These are phyloP conservation scores for Calocybe gambosa DNA, from an alignment of 1,284 basidiomycete species.

Conservation along the genomic window DNA sequence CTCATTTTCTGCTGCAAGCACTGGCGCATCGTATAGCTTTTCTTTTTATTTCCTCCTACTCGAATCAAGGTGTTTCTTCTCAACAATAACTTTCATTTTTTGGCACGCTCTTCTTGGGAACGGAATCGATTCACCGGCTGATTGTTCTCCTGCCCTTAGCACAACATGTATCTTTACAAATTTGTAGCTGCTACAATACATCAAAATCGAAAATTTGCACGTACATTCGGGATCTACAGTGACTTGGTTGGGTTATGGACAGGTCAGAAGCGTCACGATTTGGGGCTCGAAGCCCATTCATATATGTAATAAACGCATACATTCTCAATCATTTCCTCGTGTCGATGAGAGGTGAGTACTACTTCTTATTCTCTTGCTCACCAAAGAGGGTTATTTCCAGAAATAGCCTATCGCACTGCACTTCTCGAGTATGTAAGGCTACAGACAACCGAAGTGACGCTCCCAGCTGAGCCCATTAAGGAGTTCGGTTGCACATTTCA, in stretches of 20 bases:
- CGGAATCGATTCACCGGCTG: too few relatives aligned
- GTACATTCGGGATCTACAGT: too few relatives aligned
- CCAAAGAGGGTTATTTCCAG: neutral
- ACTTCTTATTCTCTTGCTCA: neutral
- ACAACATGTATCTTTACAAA: too few relatives aligned
- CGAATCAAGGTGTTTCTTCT: too few relatives aligned
- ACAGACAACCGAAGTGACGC: neutral
- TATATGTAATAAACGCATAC: neutral
- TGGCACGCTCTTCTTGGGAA: neutral
- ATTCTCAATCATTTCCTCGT: neutral
- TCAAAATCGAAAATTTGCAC: too few relatives aligned
- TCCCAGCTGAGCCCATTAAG: neutral
- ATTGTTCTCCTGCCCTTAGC: too few relatives aligned
- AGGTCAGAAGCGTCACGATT: neutral
- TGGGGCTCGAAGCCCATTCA: neutral
- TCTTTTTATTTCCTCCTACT: too few relatives aligned
- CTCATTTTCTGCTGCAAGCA: too few relatives aligned
- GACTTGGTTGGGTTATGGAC: neutral
- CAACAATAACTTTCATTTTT: neutral
- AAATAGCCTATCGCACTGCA: neutral
- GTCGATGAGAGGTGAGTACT: neutral
- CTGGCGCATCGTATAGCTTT: neutral
- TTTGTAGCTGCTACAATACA: too few relatives aligned
- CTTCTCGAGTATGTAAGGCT: neutral
- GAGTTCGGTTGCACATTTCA: neutral